phyloP scores from a whole-genome alignment of 805 yeast genomes.

The Pichia scutulata region DNA sequence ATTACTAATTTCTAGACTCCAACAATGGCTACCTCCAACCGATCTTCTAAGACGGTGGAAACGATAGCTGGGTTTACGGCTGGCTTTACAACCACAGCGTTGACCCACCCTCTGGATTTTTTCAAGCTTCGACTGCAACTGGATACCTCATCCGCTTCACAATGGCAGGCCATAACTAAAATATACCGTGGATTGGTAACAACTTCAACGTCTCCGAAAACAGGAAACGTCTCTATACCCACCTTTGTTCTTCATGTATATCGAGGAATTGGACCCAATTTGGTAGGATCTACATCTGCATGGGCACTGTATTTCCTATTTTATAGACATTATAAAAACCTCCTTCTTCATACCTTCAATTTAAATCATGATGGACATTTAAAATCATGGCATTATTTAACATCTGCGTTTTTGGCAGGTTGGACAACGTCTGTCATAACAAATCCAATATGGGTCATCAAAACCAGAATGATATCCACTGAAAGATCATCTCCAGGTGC shows the following conservation, averaged over 20 bases:
- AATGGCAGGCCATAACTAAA: slow-evolving; percentile 21
- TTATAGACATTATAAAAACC: slow-evolving; percentile 54
- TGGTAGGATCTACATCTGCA: slow-evolving; percentile 76
- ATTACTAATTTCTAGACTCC: not conserved
- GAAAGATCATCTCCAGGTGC: slow-evolving; percentile 38
- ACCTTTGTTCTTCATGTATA: slow-evolving; percentile 35
- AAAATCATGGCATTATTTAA: slow-evolving; percentile 39
- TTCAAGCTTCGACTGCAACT: slow-evolving; percentile 79
- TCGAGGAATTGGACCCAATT: slow-evolving; percentile 73
- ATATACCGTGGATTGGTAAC: slow-evolving; percentile 16
- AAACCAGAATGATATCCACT: slow-evolving; percentile 76
- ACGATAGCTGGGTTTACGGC: slow-evolving; percentile 55
- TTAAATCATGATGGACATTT: slow-evolving; percentile 21
- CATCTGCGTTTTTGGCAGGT: slow-evolving; percentile 66
- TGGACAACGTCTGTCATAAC: slow-evolving; percentile 66
- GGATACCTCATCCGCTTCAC: slow-evolving; percentile 30
- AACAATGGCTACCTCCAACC: not conserved
- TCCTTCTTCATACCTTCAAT: slow-evolving; percentile 6
- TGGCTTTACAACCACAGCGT: slow-evolving; percentile 70
- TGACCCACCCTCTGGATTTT: slow-evolving; percentile 86
- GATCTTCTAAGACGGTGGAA: slow-evolving; percentile 31
- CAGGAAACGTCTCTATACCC: slow-evolving; percentile 5
- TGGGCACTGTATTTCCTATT: slow-evolving; percentile 86
- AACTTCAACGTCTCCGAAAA: slow-evolving; percentile 7
- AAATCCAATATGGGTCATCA: slow-evolving; percentile 93